Conservation (phyloP, 1,284 basidiomycete species). For the Uromyces viciae-fabae region DNA sequence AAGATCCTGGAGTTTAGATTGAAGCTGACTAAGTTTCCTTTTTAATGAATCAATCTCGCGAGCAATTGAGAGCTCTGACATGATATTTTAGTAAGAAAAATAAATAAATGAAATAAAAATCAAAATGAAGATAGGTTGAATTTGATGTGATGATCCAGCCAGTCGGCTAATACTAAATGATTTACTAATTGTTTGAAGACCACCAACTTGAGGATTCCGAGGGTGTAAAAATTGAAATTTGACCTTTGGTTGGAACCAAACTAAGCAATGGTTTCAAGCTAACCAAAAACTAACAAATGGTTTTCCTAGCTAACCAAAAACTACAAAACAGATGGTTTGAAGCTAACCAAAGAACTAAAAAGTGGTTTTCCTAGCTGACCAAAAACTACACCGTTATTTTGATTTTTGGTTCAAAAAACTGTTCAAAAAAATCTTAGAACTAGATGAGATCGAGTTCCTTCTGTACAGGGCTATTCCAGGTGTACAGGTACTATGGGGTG, state of each 20-base stretch:
- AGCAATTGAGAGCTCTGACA: too few relatives aligned
- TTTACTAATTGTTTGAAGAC: too few relatives aligned
- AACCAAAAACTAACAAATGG: background rate
- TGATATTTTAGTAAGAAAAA: too few relatives aligned
- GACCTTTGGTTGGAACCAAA: too few relatives aligned
- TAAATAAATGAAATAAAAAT: too few relatives aligned
- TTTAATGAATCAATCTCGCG: background rate
- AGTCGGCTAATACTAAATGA: too few relatives aligned
- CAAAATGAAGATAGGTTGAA: too few relatives aligned
- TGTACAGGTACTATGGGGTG: constrained; percentile 1
- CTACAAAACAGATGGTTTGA: background rate
- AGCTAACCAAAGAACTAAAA: background rate
- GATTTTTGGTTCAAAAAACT: background rate
- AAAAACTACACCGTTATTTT: background rate
- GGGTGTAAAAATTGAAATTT: too few relatives aligned
- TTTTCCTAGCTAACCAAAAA: background rate
- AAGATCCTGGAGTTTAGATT: background rate
- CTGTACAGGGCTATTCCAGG: constrained; percentile 1
- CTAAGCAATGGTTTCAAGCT: background rate
- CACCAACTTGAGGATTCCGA: too few relatives aligned
- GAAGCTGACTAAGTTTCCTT: background rate
- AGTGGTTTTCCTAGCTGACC: background rate
- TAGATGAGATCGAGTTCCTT: background rate
- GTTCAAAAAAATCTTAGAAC: background rate
- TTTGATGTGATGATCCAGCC: too few relatives aligned